Evolutionary conservation across 768 basidiomycete species (phyloP), one percentile per base, ranked within the genome.

Genomic region (Gyrodon lividus): DNA sequence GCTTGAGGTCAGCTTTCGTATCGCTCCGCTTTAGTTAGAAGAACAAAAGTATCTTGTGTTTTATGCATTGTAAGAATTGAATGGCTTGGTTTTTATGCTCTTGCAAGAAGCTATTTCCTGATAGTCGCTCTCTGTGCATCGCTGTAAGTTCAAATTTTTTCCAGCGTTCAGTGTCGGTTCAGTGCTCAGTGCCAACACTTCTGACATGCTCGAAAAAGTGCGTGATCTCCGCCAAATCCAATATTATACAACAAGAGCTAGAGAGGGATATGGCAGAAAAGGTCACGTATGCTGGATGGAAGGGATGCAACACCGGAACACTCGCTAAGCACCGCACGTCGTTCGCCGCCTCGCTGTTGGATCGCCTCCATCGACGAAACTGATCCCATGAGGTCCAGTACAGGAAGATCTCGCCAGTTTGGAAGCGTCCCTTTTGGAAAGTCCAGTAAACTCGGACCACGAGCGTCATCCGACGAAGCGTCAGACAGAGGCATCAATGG

Each of bases 311-410:
- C 46, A 12, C 26, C 56, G 6, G 10, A 10, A 52, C 78, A 78
- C 5, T 56, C 57, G n/a, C 67, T 60, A 40, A 77, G 61, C 50
- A 72, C 65, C 2, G 48, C 42, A 20, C 72, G 69, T 34, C 77
- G 66, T 43, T 59, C 51, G 16, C 72, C 68, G 17, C 74, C 62
- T 19, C 64, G 58, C 22, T 55, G 66, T 30, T 74, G 58, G 24
- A 83, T 59, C 35, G 57, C 62, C 12, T 67, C 63, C 55, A 70
- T 50, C 19, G 65, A 69, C 1, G 69, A 64, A 8, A 85, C 23
- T 23, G 62, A 60, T 5, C 86, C 87, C 38, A 79, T 80, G 24
- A 89, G 70, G 62, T 93, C 88, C 56, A 92, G 68, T 8, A 87
- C 74, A 0, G 92, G 91, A 24, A 93, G 72, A 3, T 61, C 61